A percentile compares a stretch with the other conserved stretches of the same genome.
Conservation (phyloP, 2,329 filamentous ascomycete genomes). For the Pseudocercospora eumusae region DNA sequence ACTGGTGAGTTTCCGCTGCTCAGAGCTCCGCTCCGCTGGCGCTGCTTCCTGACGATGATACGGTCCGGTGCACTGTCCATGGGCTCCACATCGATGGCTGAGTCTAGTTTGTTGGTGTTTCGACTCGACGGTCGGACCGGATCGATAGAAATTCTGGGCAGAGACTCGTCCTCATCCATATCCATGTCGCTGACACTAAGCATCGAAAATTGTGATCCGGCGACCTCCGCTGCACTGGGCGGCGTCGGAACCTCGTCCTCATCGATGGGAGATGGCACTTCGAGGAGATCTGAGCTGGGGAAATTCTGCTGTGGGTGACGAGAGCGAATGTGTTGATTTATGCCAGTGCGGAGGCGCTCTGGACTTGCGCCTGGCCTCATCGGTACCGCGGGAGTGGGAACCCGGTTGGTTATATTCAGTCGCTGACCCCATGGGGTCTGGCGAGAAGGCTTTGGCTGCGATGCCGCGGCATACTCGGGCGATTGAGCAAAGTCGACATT, state of each 20-base stretch:
- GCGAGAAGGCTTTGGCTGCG: constrained; percentile 10
- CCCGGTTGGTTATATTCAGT: constrained; percentile 27
- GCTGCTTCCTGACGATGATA: constrained; percentile 39
- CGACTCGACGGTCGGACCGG: constrained; percentile 24
- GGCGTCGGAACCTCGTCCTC: constrained; percentile 42
- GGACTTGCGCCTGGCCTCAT: constrained; percentile 29
- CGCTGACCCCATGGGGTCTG: constrained; percentile 30
- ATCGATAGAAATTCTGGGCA: constrained; percentile 33
- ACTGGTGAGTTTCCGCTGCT: constrained; percentile 36
- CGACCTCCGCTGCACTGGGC: constrained; percentile 38
- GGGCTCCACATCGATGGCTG: constrained; percentile 25
- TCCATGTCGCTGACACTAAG: constrained; percentile 42
- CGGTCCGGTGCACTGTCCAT: constrained; percentile 29
- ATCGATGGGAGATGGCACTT: constrained; percentile 40
- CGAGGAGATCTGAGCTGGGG: constrained; percentile 34
- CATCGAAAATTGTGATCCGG: constrained; percentile 41
- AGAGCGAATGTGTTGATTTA: constrained; percentile 33
- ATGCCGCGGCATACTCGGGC: constrained; percentile 21
- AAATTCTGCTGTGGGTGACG: constrained; percentile 38
- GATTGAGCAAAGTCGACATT: constrained; percentile 31
- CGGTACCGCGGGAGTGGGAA: constrained; percentile 33
- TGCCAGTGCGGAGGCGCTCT: constrained; percentile 24
- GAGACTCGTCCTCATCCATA: constrained; percentile 33
- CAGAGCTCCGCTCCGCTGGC: constrained; percentile 41
- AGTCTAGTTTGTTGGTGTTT: constrained; percentile 21